Percentiles rank a stretch among this genome's conserved stretches.
Evolutionary conservation across 2,329 filamentous ascomycete species (phyloP).

Genomic region (Ophiostoma novo-ulmi): DNA sequence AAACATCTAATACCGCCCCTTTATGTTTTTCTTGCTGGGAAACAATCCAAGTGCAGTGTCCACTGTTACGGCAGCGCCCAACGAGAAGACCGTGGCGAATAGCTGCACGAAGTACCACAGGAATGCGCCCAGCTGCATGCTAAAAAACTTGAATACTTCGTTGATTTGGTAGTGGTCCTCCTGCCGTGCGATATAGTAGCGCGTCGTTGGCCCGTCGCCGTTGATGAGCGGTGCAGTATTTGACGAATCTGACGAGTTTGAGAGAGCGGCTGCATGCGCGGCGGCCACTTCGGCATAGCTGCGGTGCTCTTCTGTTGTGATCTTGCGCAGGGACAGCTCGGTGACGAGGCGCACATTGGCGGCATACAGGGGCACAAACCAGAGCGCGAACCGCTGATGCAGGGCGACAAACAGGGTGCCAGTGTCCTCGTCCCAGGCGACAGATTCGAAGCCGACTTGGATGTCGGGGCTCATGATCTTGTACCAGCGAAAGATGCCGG

Average conservation of each 20-base stretch:
- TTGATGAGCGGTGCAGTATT: conserved; percentile 5
- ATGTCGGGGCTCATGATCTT: conserved; percentile 75
- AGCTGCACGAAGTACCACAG: conserved; percentile 44
- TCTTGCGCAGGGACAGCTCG: conserved; percentile 55
- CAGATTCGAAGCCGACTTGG: conserved; percentile 58
- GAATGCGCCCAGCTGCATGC: conserved; percentile 53
- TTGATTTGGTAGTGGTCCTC: conserved; percentile 77
- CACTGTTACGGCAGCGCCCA: conserved; percentile 45
- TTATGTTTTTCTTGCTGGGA: background rate
- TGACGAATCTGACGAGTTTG: background rate
- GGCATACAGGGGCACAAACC: conserved; percentile 70
- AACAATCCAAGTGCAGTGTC: conserved; percentile 6
- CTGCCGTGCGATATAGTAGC: conserved; percentile 70
- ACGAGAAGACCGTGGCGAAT: conserved; percentile 59
- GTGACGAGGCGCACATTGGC: conserved; percentile 63
- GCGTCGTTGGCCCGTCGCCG: conserved; percentile 28
- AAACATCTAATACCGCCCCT: background rate
- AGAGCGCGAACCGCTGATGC: conserved; percentile 70
- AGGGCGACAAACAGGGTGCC: conserved; percentile 69
- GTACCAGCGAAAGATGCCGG: conserved; percentile 74
- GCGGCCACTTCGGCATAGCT: conserved; percentile 20
- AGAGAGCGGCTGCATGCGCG: conserved; percentile 10
- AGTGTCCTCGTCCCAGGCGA: conserved; percentile 63
- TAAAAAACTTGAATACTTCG: conserved; percentile 68
- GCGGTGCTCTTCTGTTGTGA: conserved; percentile 7